Evolutionary conservation across 2,329 filamentous ascomycete species (phyloP), one percentile per base, ranked within the genome.

Genomic region (Diaporthe sp.): DNA sequence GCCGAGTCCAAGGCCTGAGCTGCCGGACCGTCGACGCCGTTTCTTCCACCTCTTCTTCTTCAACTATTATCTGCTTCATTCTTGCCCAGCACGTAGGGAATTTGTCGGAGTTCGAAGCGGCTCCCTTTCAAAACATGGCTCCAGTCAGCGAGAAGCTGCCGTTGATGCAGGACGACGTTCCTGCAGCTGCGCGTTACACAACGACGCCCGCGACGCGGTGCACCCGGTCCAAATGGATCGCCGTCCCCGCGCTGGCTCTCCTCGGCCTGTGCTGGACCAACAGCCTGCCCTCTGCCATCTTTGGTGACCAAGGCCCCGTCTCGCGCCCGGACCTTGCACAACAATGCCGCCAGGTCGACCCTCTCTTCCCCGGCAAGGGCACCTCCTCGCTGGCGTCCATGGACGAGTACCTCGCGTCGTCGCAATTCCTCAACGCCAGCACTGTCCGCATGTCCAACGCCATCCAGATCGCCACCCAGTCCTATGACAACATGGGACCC

Each of bases 401-500:
- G 80, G 83, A 85, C 62, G 75, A 78, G 4, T 82, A 80, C 75
- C 73, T 85, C 28, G 69, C 77, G 15, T 83, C 82, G 3, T 67
- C 79, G 51, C 77, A 79, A 44, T 85, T 85, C 75, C 79, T 81
- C 44, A 81, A 82, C 44, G 81, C 82, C 59, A 81, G 83, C 19
- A 76, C 84, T 49, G 74, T 76, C 65, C 82, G 81, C 71, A 59
- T 90, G 75, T 81, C 87, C 19, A 84, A 85, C 4, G 85, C 88
- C 31, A 84, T 92, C 42, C 86, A 88, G 78, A 86, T 92, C 37
- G 88, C 89, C 0, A 90, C 90, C 1, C 83, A 89, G 65, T 88
- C 87, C 0, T 90, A 87, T 72, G 89, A 92, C 78, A 87, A 91
- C 76, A 83, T 92, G 77, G 89, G 88, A 5, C 82, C 83, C 0